Evolutionary conservation across 352 stramenopile species (phyloP).

Genomic region (Phytopythium vexans): DNA sequence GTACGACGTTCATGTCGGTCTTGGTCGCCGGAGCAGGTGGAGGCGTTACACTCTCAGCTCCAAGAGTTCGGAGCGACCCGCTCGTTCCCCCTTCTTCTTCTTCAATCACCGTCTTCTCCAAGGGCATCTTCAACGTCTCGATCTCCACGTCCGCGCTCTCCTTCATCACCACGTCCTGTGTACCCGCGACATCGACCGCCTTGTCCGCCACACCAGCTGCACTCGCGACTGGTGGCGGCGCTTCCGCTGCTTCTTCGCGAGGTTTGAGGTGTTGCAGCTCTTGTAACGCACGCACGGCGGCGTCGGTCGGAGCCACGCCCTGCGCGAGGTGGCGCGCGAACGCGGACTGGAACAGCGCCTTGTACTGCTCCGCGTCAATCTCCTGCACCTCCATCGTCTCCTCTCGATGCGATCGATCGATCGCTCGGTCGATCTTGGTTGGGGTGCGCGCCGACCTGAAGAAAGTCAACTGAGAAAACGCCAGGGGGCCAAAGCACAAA

Average conservation of each 20-base stretch:
- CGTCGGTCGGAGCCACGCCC: slow-evolving; percentile 57
- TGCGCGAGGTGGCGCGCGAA: slow-evolving; percentile 49
- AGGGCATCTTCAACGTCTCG: slow-evolving; percentile 19
- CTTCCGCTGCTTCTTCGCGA: too few species aligned
- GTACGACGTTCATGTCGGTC: too few species aligned
- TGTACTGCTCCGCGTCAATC: slow-evolving; percentile 20
- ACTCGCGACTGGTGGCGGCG: slow-evolving; percentile 3
- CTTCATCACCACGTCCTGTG: slow-evolving; percentile 50
- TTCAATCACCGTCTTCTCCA: too few species aligned
- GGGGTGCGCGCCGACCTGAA: too few species aligned
- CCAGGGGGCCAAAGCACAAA: too few species aligned
- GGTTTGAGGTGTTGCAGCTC: slow-evolving; percentile 34
- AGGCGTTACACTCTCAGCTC: too few species aligned
- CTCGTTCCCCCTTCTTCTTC: too few species aligned
- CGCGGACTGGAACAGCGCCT: slow-evolving; percentile 46
- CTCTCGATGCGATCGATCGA: not conserved
- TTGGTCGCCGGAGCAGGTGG: too few species aligned
- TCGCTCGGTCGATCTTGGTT: too few species aligned
- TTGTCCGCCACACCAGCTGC: slow-evolving; percentile 7
- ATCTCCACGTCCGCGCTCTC: slow-evolving; percentile 13
- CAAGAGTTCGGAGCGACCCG: too few species aligned
- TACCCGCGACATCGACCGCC: slow-evolving; percentile 1
- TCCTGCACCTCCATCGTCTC: slow-evolving; percentile 22
- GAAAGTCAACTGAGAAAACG: too few species aligned
- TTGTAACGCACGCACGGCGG: slow-evolving; percentile 47